Evolutionary conservation across 192 early-diverging fungal genomes (phyloP).

Genomic region (Coemansia sp.): DNA sequence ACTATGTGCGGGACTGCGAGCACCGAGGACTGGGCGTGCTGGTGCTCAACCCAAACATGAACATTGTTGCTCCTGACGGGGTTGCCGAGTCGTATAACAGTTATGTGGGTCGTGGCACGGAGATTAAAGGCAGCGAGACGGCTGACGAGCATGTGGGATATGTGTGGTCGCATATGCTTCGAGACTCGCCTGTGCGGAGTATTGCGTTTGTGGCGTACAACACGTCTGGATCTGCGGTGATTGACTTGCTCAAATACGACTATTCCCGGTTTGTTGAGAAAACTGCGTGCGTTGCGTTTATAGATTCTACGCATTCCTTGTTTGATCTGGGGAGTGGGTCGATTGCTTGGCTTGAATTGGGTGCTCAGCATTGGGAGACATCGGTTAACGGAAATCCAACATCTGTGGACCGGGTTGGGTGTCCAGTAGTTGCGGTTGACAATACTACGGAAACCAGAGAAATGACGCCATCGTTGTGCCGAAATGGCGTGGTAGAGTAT

Average conservation of each 20-base stretch:
- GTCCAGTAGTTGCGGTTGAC: conserved; percentile 17
- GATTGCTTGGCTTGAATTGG: conserved; percentile 16
- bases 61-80: conserved; percentile 40
- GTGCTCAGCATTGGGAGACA: conserved; percentile 31
- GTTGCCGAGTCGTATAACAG: conserved; percentile 33
- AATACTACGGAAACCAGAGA: conserved; percentile 29
- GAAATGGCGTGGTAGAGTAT: conserved; percentile 27
- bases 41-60: conserved; percentile 48
- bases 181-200: conserved; percentile 9
- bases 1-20: conserved; percentile 21
- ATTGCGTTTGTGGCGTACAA: conserved; percentile 34
- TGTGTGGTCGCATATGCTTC: conserved; percentile 37
- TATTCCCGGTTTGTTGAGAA: conserved; percentile 28
- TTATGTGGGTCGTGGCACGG: conserved; percentile 12
- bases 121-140: conserved; percentile 38
- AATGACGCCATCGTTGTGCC: conserved; percentile 33
- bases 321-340: conserved; percentile 15
- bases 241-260: conserved; percentile 36
- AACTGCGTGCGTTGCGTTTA: conserved; percentile 30
- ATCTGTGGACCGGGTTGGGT: conserved; percentile 12
- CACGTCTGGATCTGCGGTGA: conserved; percentile 30
- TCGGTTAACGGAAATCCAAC: neutral
- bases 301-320: conserved; percentile 37
- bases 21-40: conserved; percentile 33
- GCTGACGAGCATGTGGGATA: conserved; percentile 47